Evolutionary conservation across 805 yeast species (phyloP).

Genomic region (Wickerhamomyces sydowiorum): DNA sequence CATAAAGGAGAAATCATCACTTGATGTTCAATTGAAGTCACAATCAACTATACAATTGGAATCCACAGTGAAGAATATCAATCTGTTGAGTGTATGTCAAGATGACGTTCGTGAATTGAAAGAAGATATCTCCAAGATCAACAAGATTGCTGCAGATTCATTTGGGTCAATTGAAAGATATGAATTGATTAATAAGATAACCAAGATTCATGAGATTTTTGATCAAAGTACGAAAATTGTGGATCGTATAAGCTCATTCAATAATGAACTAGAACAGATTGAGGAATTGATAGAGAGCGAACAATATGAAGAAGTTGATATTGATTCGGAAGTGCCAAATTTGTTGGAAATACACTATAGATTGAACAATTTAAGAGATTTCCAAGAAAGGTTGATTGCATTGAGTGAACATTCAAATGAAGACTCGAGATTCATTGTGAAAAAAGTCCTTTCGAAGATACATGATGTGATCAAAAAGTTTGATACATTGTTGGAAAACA

Average conservation of each 20-base stretch:
- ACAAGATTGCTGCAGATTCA: slow-evolving; percentile 47
- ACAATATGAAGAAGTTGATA: slow-evolving; percentile 29
- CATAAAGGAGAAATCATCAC: slow-evolving; percentile 61
- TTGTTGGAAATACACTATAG: slow-evolving; percentile 64
- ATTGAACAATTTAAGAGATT: slow-evolving; percentile 67
- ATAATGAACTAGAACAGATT: slow-evolving; percentile 42
- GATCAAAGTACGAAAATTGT: slow-evolving; percentile 62
- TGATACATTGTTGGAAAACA: slow-evolving; percentile 54
- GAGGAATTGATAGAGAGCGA: slow-evolving; percentile 47
- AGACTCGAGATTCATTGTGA: slow-evolving; percentile 66
- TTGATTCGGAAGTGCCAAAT: slow-evolving; percentile 44
- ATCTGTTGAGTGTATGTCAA: slow-evolving; percentile 32
- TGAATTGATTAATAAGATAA: slow-evolving; percentile 60
- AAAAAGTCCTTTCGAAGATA: slow-evolving; percentile 40
- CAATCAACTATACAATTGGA: slow-evolving; percentile 43
- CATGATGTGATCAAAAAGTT: slow-evolving; percentile 48
- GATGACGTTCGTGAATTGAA: slow-evolving; percentile 46
- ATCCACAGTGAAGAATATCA: slow-evolving; percentile 40
- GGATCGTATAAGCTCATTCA: slow-evolving; percentile 53
- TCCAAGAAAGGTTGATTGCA: slow-evolving; percentile 66
- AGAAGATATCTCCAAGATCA: slow-evolving; percentile 37
- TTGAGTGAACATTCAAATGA: slow-evolving; percentile 48
- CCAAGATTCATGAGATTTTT: slow-evolving; percentile 66
- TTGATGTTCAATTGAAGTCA: slow-evolving; percentile 50
- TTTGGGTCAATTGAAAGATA: slow-evolving; percentile 58